phyloP scores from a whole-genome alignment of 441 rosid species.

The Gossypium schwendimanii region DNA sequence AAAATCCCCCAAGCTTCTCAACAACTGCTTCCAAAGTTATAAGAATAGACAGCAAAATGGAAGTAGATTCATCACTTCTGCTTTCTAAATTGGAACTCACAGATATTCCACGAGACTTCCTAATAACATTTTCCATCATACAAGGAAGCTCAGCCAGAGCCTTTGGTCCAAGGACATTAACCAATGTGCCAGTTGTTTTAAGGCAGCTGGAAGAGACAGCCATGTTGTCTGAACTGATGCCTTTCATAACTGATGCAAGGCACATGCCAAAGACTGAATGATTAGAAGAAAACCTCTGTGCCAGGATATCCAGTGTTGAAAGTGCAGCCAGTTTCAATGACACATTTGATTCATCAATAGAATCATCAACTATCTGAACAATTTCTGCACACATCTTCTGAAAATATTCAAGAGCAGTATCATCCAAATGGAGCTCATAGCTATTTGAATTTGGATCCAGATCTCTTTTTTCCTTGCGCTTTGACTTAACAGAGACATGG shows the following conservation, averaged over 20 bases:
- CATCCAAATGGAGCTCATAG: slow-evolving; percentile 59
- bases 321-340: slow-evolving; percentile 66
- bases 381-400: slow-evolving; percentile 59
- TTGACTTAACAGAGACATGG: slow-evolving; percentile 35
- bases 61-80: slow-evolving; percentile 24
- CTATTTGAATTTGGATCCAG: slow-evolving; percentile 24
- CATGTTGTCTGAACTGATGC: slow-evolving; percentile 52
- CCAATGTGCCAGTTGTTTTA: slow-evolving; percentile 63
- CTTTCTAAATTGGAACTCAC: slow-evolving; percentile 16
- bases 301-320: slow-evolving; percentile 74
- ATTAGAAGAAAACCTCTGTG: slow-evolving; percentile 56
- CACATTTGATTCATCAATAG: slow-evolving; percentile 40
- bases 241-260: slow-evolving; percentile 57
- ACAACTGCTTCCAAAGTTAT: slow-evolving; percentile 71
- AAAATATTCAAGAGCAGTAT: slow-evolving; percentile 46
- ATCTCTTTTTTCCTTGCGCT: slow-evolving; percentile 41
- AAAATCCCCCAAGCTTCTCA: slow-evolving; percentile 88
- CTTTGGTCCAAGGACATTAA: slow-evolving; percentile 81
- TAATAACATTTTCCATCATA: slow-evolving; percentile 62
- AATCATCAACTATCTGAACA: slow-evolving; percentile 52
- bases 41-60: slow-evolving; percentile 60
- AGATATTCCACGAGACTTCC: slow-evolving; percentile 33
- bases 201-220: slow-evolving; percentile 76
- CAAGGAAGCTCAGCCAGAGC: slow-evolving; percentile 73
- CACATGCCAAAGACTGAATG: slow-evolving; percentile 64